Conservation (phyloP, 345 rosid genomes). For the Anastatica hierochuntica region DNA sequence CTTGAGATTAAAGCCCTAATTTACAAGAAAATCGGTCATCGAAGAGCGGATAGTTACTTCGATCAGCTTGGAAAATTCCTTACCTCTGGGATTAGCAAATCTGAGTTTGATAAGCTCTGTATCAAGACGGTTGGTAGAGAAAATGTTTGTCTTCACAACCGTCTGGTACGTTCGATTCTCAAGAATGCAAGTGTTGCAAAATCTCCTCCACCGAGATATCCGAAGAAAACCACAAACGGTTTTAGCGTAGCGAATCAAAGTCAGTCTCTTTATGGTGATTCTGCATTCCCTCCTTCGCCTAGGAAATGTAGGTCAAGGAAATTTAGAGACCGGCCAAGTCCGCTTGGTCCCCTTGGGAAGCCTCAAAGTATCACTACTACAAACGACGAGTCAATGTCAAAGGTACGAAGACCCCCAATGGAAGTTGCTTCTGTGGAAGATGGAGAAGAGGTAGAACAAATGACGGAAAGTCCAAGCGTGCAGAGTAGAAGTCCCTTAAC, state of each 20-base stretch:
- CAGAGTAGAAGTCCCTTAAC: constrained; percentile 77
- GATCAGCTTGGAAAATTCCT: constrained; percentile 57
- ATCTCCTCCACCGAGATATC: constrained; percentile 41
- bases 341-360: constrained; percentile 73
- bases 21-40: constrained; percentile 47
- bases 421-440: constrained; percentile 77
- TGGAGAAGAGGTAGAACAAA: constrained; percentile 95
- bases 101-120: constrained; percentile 58
- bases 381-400: constrained; percentile 44
- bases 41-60: constrained; percentile 63
- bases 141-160: constrained; percentile 61
- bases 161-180: constrained; percentile 50
- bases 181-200: constrained; percentile 55
- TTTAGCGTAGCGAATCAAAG: not conserved
- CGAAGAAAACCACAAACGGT: constrained; percentile 17
- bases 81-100: constrained; percentile 46
- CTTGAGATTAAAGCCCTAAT: constrained; percentile 13
- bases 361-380: constrained; percentile 47
- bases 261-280: constrained; percentile 26
- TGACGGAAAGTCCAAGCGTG: constrained; percentile 62
- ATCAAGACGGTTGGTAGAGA: constrained; percentile 55
- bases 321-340: constrained; percentile 70
- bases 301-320: constrained; percentile 65
- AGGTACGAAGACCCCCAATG: constrained; percentile 46
- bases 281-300: constrained; percentile 54